phyloP scores from a whole-genome alignment of 2,329 filamentous ascomycete species.

The Xylaria hypoxylon region DNA sequence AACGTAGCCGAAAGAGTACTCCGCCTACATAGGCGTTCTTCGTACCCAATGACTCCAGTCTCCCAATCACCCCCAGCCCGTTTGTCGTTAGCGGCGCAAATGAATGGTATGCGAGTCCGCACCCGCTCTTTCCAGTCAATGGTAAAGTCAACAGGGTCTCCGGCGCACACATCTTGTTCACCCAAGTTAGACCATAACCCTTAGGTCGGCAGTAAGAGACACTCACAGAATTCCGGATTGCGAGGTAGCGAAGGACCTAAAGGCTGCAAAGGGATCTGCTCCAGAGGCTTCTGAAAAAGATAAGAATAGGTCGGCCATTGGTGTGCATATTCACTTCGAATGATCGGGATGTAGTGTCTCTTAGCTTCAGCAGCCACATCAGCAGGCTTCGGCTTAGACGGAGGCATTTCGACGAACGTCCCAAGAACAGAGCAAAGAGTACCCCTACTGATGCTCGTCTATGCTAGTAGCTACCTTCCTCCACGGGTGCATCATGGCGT shows the following conservation, averaged over 20 bases:
- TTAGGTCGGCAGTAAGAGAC: slow-evolving; percentile 9
- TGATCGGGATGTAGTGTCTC: slow-evolving; percentile 73
- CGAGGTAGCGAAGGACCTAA: slow-evolving; percentile 51
- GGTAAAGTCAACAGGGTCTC: slow-evolving; percentile 71
- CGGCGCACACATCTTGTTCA: slow-evolving; percentile 60
- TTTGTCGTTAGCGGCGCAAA: slow-evolving; percentile 81
- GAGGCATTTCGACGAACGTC: slow-evolving; percentile 59
- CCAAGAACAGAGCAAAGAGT: slow-evolving; percentile 34
- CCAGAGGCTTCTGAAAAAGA: slow-evolving; percentile 64
- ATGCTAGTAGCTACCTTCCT: slow-evolving; percentile 9
- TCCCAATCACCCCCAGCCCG: slow-evolving; percentile 85
- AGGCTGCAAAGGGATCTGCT: slow-evolving; percentile 57
- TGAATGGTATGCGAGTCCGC: slow-evolving; percentile 67
- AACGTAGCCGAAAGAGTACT: slow-evolving; percentile 79
- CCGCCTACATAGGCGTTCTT: slow-evolving; percentile 79
- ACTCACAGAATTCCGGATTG: slow-evolving; percentile 60
- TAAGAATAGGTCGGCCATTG: slow-evolving; percentile 69
- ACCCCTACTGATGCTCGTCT: slow-evolving; percentile 10
- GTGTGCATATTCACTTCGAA: slow-evolving; percentile 67
- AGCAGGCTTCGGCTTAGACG: slow-evolving; percentile 70
- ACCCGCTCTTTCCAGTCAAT: slow-evolving; percentile 66
- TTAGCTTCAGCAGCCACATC: slow-evolving; percentile 82
- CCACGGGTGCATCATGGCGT: slow-evolving; percentile 9
- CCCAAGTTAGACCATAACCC: slow-evolving; percentile 37
- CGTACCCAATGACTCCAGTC: slow-evolving; percentile 69